Percentiles rank a stretch among this genome's conserved stretches.
phyloP scores from a whole-genome alignment of 2,329 filamentous ascomycete species.

The Cryphonectria naterciae region DNA sequence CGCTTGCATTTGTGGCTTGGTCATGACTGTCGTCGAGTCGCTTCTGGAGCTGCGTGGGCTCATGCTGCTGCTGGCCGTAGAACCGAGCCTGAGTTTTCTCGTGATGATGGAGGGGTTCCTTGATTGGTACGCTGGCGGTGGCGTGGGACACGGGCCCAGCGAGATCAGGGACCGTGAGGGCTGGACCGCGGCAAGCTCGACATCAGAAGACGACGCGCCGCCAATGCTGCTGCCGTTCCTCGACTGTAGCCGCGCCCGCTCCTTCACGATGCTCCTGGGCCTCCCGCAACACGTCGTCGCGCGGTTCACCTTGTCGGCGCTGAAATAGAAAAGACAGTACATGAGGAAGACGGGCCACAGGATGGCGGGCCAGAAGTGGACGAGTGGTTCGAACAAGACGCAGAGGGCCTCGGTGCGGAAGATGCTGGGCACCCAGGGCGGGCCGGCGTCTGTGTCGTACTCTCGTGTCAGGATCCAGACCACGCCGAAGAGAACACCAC shows the following conservation, averaged over 20 bases:
- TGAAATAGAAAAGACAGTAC: background rate
- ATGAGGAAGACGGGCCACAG: constrained; percentile 11
- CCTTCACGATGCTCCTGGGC: background rate
- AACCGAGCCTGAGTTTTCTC: background rate
- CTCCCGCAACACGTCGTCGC: constrained; percentile 13
- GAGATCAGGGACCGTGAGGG: background rate
- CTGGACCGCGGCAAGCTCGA: background rate
- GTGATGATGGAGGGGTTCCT: background rate
- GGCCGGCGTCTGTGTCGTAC: background rate
- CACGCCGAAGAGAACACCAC: constrained; percentile 1
- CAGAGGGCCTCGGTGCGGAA: constrained; percentile 14
- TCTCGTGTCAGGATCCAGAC: constrained; percentile 9
- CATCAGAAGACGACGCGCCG: background rate
- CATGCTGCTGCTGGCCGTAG: background rate
- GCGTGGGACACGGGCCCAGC: background rate
- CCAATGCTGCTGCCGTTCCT: background rate
- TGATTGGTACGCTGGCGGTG: background rate
- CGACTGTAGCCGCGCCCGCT: background rate
- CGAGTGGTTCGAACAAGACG: constrained; percentile 11
- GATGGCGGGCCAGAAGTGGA: constrained; percentile 4
- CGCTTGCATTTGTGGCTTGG: background rate
- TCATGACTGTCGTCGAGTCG: background rate
- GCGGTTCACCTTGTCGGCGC: background rate
- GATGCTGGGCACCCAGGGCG: constrained; percentile 7
- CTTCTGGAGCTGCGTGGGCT: background rate